Evolutionary conservation across 257 asterid genomes (phyloP), one percentile per base, ranked within the genome.

Genomic region (Asclepias syriaca): DNA sequence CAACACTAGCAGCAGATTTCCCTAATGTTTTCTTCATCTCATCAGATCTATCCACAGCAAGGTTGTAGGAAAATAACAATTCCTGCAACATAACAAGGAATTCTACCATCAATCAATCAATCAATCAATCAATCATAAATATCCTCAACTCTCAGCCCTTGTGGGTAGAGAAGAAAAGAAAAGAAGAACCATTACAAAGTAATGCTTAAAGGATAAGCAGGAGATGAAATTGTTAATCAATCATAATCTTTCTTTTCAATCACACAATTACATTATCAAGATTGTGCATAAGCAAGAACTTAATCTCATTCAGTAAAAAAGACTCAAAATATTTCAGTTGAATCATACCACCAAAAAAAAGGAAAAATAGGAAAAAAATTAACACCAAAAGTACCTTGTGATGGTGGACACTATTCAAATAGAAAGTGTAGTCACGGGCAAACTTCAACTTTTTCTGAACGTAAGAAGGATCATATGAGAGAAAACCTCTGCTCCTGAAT

Each of bases 1-100:
- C 98, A n/a, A 94, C 98, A 24, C 96, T 91, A 37, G 96, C 87
- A 69, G 96, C 98, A 78, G 97, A 94, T 84, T 87, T 94, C 15
- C 88, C 84, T 5, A 94, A 84, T 66, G 86, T 74, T 67, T 71
- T 88, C 76, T 85, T 86, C 96, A 94, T 87, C 83, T 91, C 97
- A 15, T 81, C 83, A 12, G 96, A 65, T 76, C 97, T 85, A 85
- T 94, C 97, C 72, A 91, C 93, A 3, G 95, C 99, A 3, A 94
- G 89, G 56, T 94, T 91, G 84, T 94, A 94, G 7, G 96, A 91
- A 81, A 89, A 94, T 58, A 94, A 76, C 79, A 91, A 78, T 4
- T 91, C 95, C 97, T 94, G 87, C 21, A 71, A 48, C 53, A 55
- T 7, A 43, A 63, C 18, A 21, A 4, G 45, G 22, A 32, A 61